Base-by-base conservation (phyloP, 768 basidiomycete species). In the Piloderma croceum region DNA sequence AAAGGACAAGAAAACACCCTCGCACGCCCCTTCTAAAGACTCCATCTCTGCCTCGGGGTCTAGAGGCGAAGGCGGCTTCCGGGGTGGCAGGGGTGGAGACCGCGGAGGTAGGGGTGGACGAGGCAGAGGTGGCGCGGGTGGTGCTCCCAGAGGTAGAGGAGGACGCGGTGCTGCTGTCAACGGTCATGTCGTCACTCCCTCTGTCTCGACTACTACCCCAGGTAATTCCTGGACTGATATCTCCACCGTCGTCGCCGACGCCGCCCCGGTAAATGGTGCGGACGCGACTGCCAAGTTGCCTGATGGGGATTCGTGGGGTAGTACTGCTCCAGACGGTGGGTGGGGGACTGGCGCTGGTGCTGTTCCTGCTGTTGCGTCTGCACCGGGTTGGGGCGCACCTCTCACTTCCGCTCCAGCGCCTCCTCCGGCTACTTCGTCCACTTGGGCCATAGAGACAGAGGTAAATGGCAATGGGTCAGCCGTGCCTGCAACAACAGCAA, bases 1-100 rank as follows among this genome's bases (percentile, higher is more conserved):
- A 76, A 91, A 88, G 69, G 86, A 90, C 61, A 89, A 90, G 72
- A 90, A 87, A 64, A 45, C 65, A 21, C 51, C 72, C 10, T 36
- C 68, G 15, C 31, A 69, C 22, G 37, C 63, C 27, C 70, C 65
- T 29, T 58, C 79, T 36, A 84, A 79, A 61, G 76, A 83, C 19
- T 62, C 74, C 2, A 57, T 67, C 45, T 53, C 74, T 37, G n/a
- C n/a, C n/a, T n/a, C n/a, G n/a, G n/a, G n/a, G n/a, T n/a, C n/a
- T n/a, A n/a, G n/a, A n/a, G 44, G 54, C 37, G 59, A 76, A 45
- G 74, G 74, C 38, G 80, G 81, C 47, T 69, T 65, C 51, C 74
- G 82, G 39, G 83, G 79, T 43, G 73, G 66, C 25, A 68, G 84
- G 46, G 82, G 84, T 17, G 73, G 68, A 23, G n/a, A n/a, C n/a